phyloP scores from a whole-genome alignment of 805 yeast species.

The Debaryomyces prosopidis region DNA sequence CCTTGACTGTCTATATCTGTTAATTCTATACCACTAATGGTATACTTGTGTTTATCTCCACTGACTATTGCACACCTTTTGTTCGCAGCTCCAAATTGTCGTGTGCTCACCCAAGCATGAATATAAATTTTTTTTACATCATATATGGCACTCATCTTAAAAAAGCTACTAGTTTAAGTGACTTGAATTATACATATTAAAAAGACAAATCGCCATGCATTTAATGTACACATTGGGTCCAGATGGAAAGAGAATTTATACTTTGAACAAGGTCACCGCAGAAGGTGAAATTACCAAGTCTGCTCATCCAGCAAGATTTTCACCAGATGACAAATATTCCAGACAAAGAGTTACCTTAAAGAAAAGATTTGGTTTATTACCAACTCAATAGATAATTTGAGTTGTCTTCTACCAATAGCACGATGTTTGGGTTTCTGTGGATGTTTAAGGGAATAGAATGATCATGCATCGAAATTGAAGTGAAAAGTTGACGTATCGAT shows the following conservation, averaged over 20 bases:
- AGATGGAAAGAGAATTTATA: constrained; percentile 95
- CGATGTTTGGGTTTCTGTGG: background rate
- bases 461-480: too few species aligned
- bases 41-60: background rate
- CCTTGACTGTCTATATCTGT: background rate
- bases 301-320: constrained; percentile 99
- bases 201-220: constrained; percentile 64
- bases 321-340: constrained; percentile 99
- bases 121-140: constrained; percentile 1
- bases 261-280: constrained; percentile 78
- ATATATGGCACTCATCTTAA: constrained; percentile 4
- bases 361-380: constrained; percentile 88
- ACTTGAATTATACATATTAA: background rate
- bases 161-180: background rate
- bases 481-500: too few species aligned
- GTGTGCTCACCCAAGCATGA: background rate
- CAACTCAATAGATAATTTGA: constrained; percentile 62
- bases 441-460: too few species aligned
- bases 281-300: constrained; percentile 95
- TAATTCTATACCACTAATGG: background rate
- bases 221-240: constrained; percentile 95
- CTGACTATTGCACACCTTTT: background rate
- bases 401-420: background rate
- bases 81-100: background rate
- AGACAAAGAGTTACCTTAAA: constrained; percentile 98